These are phyloP conservation scores for Fagopyrum homotropicum DNA, from an alignment of 148 eudicot genomes.

Conservation along the genomic window DNA sequence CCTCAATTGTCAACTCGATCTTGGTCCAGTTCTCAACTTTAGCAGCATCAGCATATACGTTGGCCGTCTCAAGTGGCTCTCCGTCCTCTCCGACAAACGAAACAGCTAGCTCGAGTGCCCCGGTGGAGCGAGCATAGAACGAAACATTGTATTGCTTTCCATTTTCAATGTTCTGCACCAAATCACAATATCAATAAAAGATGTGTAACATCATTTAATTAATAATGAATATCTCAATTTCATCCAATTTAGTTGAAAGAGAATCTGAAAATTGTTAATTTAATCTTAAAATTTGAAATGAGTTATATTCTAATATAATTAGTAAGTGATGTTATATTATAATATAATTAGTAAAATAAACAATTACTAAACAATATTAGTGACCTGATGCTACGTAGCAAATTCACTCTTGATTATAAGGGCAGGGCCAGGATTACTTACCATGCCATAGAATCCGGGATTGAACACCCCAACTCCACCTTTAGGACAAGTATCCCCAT, in stretches of 20 bases:
- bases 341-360: too few relatives aligned
- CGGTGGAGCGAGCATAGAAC: constrained; percentile 20
- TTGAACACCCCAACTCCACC: constrained; percentile 40
- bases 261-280: too few relatives aligned
- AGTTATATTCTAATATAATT: too few relatives aligned
- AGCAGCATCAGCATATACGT: constrained; percentile 17
- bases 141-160: constrained; percentile 21
- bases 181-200: neutral
- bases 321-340: too few relatives aligned
- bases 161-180: constrained; percentile 26
- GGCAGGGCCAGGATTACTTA: neutral
- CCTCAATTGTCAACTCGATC: constrained; percentile 36
- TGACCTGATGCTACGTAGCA: too few relatives aligned
- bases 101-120: constrained; percentile 12
- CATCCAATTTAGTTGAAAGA: too few relatives aligned
- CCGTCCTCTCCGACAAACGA: constrained; percentile 24
- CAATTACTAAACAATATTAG: too few relatives aligned
- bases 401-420: too few relatives aligned
- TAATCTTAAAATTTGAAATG: too few relatives aligned
- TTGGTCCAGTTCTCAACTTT: constrained; percentile 58
- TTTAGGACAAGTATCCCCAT: constrained; percentile 19
- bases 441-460: constrained; percentile 45
- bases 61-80: constrained; percentile 16
- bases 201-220: too few relatives aligned
- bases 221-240: too few relatives aligned